A percentile compares a stretch with the other conserved stretches of the same genome.
phyloP scores from a whole-genome alignment of 1,139 yeast species.

The Pichia sp. region DNA sequence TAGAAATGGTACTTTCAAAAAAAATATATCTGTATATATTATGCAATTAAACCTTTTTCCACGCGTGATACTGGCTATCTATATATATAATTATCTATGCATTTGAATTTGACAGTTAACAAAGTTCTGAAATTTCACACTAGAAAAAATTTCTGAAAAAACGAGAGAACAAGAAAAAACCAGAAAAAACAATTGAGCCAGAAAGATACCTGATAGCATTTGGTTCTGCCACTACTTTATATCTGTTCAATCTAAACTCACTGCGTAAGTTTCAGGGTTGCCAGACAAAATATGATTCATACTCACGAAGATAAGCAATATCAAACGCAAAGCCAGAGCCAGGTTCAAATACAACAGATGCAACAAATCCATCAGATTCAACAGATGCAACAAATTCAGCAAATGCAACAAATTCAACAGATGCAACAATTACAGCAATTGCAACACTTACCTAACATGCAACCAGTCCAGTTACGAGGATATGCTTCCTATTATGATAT shows the following conservation, averaged over 20 bases:
- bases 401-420: slow-evolving; percentile 5
- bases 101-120: too few species aligned
- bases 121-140: too few species aligned
- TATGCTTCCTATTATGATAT: background rate
- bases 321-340: background rate
- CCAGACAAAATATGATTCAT: slow-evolving; percentile 1
- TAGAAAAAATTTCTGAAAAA: background rate
- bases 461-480: background rate
- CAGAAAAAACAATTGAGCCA: background rate
- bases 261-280: background rate
- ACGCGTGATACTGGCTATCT: too few species aligned
- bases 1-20: background rate
- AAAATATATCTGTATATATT: too few species aligned
- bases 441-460: background rate
- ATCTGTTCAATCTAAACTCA: background rate
- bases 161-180: background rate
- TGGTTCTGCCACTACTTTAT: background rate
- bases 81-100: too few species aligned
- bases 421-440: slow-evolving; percentile 6
- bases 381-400: slow-evolving; percentile 3
- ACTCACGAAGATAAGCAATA: background rate
- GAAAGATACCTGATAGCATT: background rate
- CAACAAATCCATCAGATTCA: slow-evolving; percentile 9
- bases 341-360: slow-evolving; percentile 3
- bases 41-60: too few species aligned